Conservation (phyloP, 345 rosid species). For the Salix dunnii region DNA sequence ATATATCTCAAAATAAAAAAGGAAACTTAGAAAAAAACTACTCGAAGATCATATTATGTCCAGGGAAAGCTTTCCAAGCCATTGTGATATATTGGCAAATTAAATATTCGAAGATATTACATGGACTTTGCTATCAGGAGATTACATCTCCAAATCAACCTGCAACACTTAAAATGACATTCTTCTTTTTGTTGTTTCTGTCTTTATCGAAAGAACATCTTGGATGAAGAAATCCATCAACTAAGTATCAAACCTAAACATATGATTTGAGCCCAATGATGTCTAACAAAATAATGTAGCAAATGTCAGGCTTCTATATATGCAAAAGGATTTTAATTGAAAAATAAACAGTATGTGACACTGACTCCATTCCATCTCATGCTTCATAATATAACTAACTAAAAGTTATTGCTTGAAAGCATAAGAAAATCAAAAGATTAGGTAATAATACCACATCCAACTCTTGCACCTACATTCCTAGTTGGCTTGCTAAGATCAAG, state of each 20-base stretch:
- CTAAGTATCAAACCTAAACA: slow-evolving; percentile 29
- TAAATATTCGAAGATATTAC: neutral
- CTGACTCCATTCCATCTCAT: neutral
- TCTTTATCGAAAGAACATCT: neutral
- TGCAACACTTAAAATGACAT: neutral
- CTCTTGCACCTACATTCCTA: slow-evolving; percentile 90
- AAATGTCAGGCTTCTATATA: slow-evolving; percentile 11
- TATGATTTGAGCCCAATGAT: slow-evolving; percentile 80
- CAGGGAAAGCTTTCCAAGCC: neutral
- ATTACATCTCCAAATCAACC: neutral
- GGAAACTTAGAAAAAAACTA: neutral
- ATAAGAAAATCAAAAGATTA: neutral
- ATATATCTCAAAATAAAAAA: neutral
- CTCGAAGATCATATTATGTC: neutral
- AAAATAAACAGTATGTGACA: neutral
- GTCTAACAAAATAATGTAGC: slow-evolving; percentile 40
- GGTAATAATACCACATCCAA: slow-evolving; percentile 69
- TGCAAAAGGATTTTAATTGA: neutral
- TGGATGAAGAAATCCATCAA: neutral
- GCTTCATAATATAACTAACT: no score
- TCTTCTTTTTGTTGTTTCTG: neutral
- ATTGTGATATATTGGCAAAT: neutral
- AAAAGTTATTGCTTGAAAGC: neutral
- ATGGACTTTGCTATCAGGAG: neutral
- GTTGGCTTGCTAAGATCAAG: slow-evolving; percentile 90